These are phyloP conservation scores for Torulaspora quercuum DNA, from an alignment of 805 yeast species.

Conservation along the genomic window DNA sequence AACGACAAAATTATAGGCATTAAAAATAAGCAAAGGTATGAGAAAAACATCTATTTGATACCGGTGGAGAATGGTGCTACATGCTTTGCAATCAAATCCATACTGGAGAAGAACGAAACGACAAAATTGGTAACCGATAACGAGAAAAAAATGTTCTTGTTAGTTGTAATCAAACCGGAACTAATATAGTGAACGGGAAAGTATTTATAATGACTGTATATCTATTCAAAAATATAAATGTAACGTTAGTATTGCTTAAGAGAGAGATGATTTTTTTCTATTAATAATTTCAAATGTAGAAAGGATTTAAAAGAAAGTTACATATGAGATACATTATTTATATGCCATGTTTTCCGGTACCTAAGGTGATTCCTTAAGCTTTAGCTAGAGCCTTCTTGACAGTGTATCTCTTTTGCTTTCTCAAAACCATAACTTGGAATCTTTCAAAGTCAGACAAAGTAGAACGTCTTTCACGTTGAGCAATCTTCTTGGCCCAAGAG, in stretches of 20 bases:
- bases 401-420: conserved; percentile 95
- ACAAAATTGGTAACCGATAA: conserved; percentile 1
- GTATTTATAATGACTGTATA: neutral
- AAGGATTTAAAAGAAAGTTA: conserved; percentile 16
- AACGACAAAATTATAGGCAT: conserved; percentile 27
- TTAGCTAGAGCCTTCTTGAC: conserved; percentile 95
- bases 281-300: conserved; percentile 6
- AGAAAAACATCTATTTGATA: conserved; percentile 38
- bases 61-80: conserved; percentile 25
- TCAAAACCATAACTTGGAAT: conserved; percentile 97
- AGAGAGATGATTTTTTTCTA: too few relatives aligned
- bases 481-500: conserved; percentile 97
- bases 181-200: conserved; percentile 4
- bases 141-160: conserved; percentile 25
- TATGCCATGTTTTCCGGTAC: conserved; percentile 10
- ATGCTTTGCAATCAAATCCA: conserved; percentile 7
- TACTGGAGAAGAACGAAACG: conserved; percentile 19
- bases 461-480: conserved; percentile 90
- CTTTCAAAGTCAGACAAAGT: conserved; percentile 96
- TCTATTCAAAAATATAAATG: neutral
- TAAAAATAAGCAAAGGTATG: conserved; percentile 19
- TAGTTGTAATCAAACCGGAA: conserved; percentile 26
- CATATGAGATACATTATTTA: conserved; percentile 17
- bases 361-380: conserved; percentile 53
- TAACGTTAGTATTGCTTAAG: neutral